Conservation (phyloP, 139 green algal species). For the Auxenochlorella pyrenoidosa region DNA sequence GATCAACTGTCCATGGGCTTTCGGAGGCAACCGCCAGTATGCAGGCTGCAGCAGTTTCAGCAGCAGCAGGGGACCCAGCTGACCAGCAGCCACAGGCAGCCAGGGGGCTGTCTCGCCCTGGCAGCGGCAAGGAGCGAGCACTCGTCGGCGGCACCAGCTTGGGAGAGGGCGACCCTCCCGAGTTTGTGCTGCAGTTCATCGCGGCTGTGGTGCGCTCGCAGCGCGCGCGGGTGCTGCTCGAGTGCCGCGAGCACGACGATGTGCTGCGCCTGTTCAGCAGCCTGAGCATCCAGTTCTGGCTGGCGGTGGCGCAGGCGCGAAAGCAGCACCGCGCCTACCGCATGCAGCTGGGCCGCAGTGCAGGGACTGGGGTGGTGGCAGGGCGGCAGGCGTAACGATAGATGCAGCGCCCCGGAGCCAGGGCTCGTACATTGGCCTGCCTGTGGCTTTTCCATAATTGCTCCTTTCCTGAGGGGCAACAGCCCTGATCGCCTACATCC, state of each 20-base stretch:
- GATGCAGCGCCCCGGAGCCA: too few relatives aligned
- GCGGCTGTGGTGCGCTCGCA: conserved; percentile 66
- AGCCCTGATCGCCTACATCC: too few relatives aligned
- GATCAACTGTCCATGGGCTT: conserved; percentile 18
- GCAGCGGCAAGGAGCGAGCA: neutral
- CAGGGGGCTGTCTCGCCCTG: neutral
- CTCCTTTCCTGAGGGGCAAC: too few relatives aligned
- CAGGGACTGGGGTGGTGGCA: too few relatives aligned
- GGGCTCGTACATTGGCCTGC: too few relatives aligned
- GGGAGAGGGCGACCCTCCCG: neutral
- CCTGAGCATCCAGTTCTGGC: conserved; percentile 53
- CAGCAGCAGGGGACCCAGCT: neutral
- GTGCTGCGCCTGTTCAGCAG: conserved; percentile 75
- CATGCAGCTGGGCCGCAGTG: neutral
- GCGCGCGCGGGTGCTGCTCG: conserved; percentile 56
- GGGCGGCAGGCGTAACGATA: too few relatives aligned
- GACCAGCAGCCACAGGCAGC: neutral
- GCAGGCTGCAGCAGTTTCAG: neutral
- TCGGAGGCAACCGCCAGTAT: neutral
- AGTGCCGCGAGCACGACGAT: conserved; percentile 75
- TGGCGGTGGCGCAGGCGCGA: conserved; percentile 32
- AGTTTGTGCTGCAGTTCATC: conserved; percentile 76
- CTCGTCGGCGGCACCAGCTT: neutral
- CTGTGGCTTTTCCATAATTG: too few relatives aligned
- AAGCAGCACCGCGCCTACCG: conserved; percentile 51